Evolutionary conservation across 2,329 filamentous ascomycete genomes (phyloP).

Genomic region (Didymella pomorum): DNA sequence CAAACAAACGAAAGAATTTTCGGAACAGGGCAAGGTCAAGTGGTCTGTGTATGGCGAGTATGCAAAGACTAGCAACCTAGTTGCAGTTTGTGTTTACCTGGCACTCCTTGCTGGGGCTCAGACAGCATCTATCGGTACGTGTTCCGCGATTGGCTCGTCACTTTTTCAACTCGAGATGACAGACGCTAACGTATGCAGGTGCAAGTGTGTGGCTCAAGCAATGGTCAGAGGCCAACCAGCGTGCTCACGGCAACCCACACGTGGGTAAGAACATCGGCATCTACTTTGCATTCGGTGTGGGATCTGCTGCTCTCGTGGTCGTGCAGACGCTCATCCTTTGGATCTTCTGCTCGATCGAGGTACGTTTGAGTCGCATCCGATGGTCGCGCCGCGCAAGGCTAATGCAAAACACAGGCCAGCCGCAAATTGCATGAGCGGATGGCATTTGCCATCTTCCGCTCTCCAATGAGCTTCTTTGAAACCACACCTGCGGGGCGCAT

Average conservation of each 20-base stretch:
- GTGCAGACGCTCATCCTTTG: constrained; percentile 93
- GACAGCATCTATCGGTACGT: constrained; percentile 77
- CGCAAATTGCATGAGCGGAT: constrained; percentile 96
- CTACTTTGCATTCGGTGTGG: constrained; percentile 94
- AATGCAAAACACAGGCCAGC: constrained; percentile 69
- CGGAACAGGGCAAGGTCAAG: constrained; percentile 96
- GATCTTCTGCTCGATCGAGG: constrained; percentile 99
- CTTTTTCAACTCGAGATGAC: constrained; percentile 28
- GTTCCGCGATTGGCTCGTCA: constrained; percentile 29
- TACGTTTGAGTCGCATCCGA: constrained; percentile 53
- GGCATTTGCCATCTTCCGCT: constrained; percentile 96
- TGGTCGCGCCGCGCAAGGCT: constrained; percentile 27
- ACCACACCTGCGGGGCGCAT: constrained; percentile 96
- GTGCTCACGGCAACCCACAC: constrained; percentile 71
- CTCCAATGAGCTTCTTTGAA: constrained; percentile 98
- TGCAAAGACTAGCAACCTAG: constrained; percentile 89
- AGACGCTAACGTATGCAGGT: constrained; percentile 56
- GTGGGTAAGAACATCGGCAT: constrained; percentile 92
- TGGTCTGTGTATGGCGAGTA: constrained; percentile 96
- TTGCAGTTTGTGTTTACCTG: constrained; percentile 83
- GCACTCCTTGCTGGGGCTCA: constrained; percentile 80
- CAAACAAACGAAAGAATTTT: constrained; percentile 85
- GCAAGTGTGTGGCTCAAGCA: constrained; percentile 92
- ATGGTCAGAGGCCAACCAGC: constrained; percentile 84
- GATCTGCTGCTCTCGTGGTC: constrained; percentile 83